Evolutionary conservation across 345 rosid species (phyloP).

Genomic region (Acer saccharum): DNA sequence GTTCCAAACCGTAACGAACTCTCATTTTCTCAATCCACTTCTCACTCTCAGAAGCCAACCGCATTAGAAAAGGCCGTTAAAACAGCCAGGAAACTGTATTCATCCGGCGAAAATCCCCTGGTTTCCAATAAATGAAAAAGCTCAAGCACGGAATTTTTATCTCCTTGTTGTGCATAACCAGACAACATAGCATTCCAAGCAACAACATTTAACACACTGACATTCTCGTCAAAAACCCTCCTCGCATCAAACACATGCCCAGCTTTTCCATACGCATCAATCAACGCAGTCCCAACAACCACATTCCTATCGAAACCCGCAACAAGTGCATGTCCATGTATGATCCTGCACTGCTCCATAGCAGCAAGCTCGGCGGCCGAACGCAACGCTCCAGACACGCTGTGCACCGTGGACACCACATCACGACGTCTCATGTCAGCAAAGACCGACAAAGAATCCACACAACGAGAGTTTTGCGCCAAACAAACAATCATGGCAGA

Average conservation of each 20-base stretch:
- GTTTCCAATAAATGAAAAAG: constrained; percentile 35
- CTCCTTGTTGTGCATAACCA: constrained; percentile 52
- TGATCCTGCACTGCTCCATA: constrained; percentile 42
- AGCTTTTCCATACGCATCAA: constrained; percentile 51
- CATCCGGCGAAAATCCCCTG: constrained; percentile 39
- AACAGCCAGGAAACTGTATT: constrained; percentile 42
- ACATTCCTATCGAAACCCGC: constrained; percentile 37
- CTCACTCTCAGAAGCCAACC: constrained; percentile 30
- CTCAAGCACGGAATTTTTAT: constrained; percentile 28
- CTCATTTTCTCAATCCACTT: constrained; percentile 41
- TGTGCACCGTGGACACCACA: constrained; percentile 33
- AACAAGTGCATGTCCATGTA: constrained; percentile 48
- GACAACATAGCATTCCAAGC: constrained; percentile 53
- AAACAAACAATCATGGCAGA: constrained; percentile 43
- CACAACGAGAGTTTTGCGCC: constrained; percentile 33
- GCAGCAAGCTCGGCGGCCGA: constrained; percentile 46
- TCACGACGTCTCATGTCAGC: constrained; percentile 30
- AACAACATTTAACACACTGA: constrained; percentile 30
- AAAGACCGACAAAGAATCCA: constrained; percentile 39
- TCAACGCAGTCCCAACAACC: constrained; percentile 34
- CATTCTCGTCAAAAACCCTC: constrained; percentile 40
- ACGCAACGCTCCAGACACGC: constrained; percentile 41
- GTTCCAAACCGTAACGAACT: constrained; percentile 29
- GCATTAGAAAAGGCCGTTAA: constrained; percentile 41
- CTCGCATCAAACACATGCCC: constrained; percentile 43